Evolutionary conservation across 306 rosid genomes (phyloP), one percentile per base, ranked within the genome.

Genomic region (Castanospermum australe): DNA sequence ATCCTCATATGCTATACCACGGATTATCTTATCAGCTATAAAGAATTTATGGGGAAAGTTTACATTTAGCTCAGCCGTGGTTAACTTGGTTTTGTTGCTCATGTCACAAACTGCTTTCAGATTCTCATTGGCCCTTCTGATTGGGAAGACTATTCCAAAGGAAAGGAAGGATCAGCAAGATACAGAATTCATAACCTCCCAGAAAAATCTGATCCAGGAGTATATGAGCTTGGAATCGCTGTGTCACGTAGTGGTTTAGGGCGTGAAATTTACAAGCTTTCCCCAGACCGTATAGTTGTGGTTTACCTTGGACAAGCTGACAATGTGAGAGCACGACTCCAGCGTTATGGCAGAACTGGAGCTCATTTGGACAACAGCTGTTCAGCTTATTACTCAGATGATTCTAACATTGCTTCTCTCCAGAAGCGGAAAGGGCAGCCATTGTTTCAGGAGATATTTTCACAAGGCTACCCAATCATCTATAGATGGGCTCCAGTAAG

Each of bases 401-500:
- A 74, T 20, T 25, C 35, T 9, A 67, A 51, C 25, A 20, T 50
- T 57, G 62, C 81, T 47, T 81, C 81, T 57, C 76, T 30, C 11
- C 87, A 79, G 15, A 83, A 78, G 76, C 87, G 76, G 15, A 83
- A 78, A 76, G 82, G 91, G 39, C 78, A 73, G 2, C 86, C 90
- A 14, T 88, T 94, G 71, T 94, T 92, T 84, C 86, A 83, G 30
- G 86, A 87, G 41, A 82, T 91, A 1, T 86, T 94, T 77, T 68
- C 85, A 8, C 82, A 71, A 59, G 90, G 91, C 66, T 91, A 79
- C 83, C 81, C 97, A 8, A 79, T 94, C 51, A 84, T 89, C 48
- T 94, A 68, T 79, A 84, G 98, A 94, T 92, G 98, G 97, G 93
- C 95, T 55, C 84, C 89, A 74, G 98, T 94, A 79, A 91, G 96